Evolutionary conservation across 2,329 filamentous ascomycete genomes (phyloP).

Genomic region (Sclerotinia minor): DNA sequence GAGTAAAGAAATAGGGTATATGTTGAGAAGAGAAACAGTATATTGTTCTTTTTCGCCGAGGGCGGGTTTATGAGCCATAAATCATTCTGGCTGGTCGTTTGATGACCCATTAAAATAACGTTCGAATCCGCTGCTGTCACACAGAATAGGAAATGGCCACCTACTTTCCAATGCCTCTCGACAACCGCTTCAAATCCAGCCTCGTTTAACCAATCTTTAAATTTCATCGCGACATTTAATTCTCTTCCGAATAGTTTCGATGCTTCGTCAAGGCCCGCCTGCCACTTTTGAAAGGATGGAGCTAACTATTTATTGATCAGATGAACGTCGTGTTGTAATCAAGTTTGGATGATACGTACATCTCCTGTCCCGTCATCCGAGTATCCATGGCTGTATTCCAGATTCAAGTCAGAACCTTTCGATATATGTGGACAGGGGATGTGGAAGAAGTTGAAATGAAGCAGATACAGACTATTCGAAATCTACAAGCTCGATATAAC

Average conservation of each 20-base stretch:
- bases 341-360: background rate
- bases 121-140: background rate
- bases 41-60: background rate
- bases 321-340: background rate
- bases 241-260: slow-evolving; percentile 43
- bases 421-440: too few species aligned
- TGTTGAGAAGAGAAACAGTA: background rate
- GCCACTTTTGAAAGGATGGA: slow-evolving; percentile 31
- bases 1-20: background rate
- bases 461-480: slow-evolving; percentile 32
- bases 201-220: slow-evolving; percentile 39
- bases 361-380: slow-evolving; percentile 16
- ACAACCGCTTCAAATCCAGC: slow-evolving; percentile 43
- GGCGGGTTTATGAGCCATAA: too few species aligned
- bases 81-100: too few species aligned
- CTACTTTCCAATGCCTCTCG: slow-evolving; percentile 22
- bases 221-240: slow-evolving; percentile 29
- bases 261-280: slow-evolving; percentile 29
- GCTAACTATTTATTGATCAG: slow-evolving; percentile 16
- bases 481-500: slow-evolving; percentile 36
- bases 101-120: background rate
- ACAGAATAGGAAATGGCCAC: background rate
- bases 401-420: background rate
- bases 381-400: slow-evolving; percentile 7
- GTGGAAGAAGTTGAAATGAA: background rate